A percentile compares a stretch with the other conserved stretches of the same genome.
Conservation (phyloP, 345 rosid species). For the Kernera saxatilis region DNA sequence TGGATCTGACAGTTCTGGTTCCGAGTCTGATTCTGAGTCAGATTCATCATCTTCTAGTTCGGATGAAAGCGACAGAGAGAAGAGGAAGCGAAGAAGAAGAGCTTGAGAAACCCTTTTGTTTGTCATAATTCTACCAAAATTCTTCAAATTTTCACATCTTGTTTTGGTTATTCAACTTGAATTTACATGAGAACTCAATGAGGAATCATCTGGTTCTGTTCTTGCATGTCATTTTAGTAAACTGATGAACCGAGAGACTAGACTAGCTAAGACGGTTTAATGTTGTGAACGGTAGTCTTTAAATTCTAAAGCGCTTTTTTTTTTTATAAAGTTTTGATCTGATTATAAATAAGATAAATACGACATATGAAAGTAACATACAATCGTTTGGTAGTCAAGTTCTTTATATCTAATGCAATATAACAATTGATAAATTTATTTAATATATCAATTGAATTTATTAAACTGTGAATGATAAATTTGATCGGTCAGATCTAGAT, state of each 20-base stretch:
- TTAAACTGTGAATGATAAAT: not conserved
- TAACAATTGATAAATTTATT: too few relatives aligned
- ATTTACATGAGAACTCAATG: not conserved
- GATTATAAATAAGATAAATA: not conserved
- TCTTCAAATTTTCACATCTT: not conserved
- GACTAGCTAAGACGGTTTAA: not conserved
- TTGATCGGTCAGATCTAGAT: not conserved
- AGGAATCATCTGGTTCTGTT: conserved; percentile 2
- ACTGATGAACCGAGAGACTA: not conserved
- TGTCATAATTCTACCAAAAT: not conserved
- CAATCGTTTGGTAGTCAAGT: not conserved
- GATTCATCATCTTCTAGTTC: conserved; percentile 32
- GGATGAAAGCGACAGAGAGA: conserved; percentile 38
- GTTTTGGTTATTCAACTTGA: not conserved
- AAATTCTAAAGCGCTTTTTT: not conserved
- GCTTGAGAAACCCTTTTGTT: conserved; percentile 5
- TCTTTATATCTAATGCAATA: too few relatives aligned
- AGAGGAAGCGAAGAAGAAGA: conserved; percentile 41
- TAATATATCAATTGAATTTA: not conserved
- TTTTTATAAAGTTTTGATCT: not conserved
- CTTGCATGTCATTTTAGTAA: not conserved
- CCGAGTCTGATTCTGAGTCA: conserved; percentile 33
- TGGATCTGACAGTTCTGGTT: conserved; percentile 34
- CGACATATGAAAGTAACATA: not conserved
- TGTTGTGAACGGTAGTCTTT: not conserved